Conservation (phyloP, 2,329 filamentous ascomycete species). For the Aureobasidium leucospermi region DNA sequence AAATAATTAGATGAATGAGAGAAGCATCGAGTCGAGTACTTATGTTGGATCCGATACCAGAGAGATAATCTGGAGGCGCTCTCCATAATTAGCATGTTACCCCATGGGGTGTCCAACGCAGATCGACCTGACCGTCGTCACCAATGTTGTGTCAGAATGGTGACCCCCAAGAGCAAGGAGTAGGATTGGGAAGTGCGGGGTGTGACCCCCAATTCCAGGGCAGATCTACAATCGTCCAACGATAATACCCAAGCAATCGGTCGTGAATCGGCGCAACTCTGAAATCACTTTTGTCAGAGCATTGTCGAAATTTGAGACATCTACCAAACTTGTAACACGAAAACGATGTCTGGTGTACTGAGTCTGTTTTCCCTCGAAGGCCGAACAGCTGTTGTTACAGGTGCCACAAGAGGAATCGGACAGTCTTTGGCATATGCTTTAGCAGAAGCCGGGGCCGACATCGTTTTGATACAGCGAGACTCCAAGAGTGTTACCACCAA, state of each 20-base stretch:
- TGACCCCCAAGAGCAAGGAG: not conserved
- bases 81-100: not conserved
- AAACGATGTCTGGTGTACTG: conserved; percentile 28
- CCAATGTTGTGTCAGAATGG: not conserved
- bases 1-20: not conserved
- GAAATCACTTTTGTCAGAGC: not conserved
- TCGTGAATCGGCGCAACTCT: too few species aligned
- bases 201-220: not conserved
- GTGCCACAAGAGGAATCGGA: conserved; percentile 38
- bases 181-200: not conserved
- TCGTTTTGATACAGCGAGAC: conserved; percentile 40
- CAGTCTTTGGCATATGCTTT: conserved; percentile 37
- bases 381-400: conserved; percentile 36
- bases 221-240: not conserved
- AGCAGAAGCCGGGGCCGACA: conserved; percentile 37
- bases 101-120: not conserved
- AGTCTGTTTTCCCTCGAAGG: conserved; percentile 37
- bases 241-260: too few species aligned
- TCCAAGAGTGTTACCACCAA: conserved; percentile 50
- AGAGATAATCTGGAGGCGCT: not conserved
- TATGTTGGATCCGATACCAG: not conserved
- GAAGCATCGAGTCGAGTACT: not conserved
- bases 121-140: not conserved
- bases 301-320: not conserved
- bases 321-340: not conserved